Evolutionary conservation across 495 filamentous ascomycete genomes (phyloP), one percentile per base, ranked within the genome.

Genomic region (Neurospora discreta): DNA sequence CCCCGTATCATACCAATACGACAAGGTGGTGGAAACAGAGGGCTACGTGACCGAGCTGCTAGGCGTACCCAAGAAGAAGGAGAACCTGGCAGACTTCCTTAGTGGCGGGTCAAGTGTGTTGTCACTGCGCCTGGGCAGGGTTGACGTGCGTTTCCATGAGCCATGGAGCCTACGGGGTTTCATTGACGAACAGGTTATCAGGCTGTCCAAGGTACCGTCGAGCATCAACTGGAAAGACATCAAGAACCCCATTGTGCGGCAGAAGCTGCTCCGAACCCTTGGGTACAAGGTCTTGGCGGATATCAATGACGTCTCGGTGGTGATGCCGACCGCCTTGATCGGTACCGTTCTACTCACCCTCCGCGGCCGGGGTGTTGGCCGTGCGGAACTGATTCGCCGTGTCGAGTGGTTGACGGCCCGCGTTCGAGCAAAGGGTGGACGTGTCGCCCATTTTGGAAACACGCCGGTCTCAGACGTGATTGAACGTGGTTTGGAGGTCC

Each of bases 1-100:
- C 75, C 95, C 95, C 3, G 95, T 99, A 39, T 95, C 92, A 79
- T 97, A 93, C 2, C 95, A 98, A 77, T 99, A 99, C 78, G 95
- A 99, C 85, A 99, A 98, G 76, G 95, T 99, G 68, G 92, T 99
- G 68, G 95, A 99, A 80, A 97, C 94, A 9, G 95, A 98, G 76
- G 95, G 93, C 20, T 99, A 98, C 77, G 94, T 98, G 69, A 93
- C 89, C 69, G 95, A 98, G 79, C 88, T 99, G 5, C 85, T 99
- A 5, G 95, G 95, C 30, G 90, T 95, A 58, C 95, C 95, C 0
- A 98, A 99, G 78, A 91, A 90, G 71, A 95, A 97, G 80, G 95
- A 99, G 78, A 98, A 96, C 74, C 81, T 99, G 69, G 87, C 88
- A 68, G 92, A 95, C 76, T 94, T 99, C 75, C 82, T 99, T 36